Evolutionary conservation across 78 protist species (phyloP), one percentile per base, ranked within the genome.

Genomic region (Dictyostelium citrinum): DNA sequence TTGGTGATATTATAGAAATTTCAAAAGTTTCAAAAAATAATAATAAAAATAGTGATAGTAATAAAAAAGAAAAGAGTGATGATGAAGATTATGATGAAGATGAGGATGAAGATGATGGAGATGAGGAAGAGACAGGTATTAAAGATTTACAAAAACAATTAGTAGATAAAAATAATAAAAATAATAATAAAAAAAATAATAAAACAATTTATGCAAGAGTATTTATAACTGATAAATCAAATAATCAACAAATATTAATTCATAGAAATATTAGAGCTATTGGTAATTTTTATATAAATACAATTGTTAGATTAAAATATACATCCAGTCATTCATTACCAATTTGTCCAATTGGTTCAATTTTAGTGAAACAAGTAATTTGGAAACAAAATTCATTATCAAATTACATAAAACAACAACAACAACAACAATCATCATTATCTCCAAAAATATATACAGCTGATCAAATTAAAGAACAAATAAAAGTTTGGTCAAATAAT

Each of bases 1-100:
- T 24, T 58, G 84, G 84, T 41, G 83, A 86, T 31, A 86, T 86
- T 29, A 51, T 86, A 27, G 81, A 86, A 29, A 86, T 86, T 7
- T 82, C 88, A 82, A 22, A 58, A 39, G 33, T 17, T 33, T 43
- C 43, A 17, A 27, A 41, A 17, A 41, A 5, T 39, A 22, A 27
- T 29, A 78, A 14, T 6, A 49, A 49, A 14, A 35, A 41, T 35
- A 24, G 2, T 17, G n/a, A 46, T 27, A 10, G 24, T 29, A 55
- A 20, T 55, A 39, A 75, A 43, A 39, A 78, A 16, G n/a, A 77
- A 17, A 46, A 79, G n/a, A 39, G 29, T 45, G 27, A 27, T 45
- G 1, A 77, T 45, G 11, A 46, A 0, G 31, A n/a, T 8, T 7
- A 27, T 14, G 77, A 68, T 0, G 76, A 68, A 10, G 27, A 68